Conservation (phyloP, 2,329 filamentous ascomycete species). For the Colletotrichum cuscutae region DNA sequence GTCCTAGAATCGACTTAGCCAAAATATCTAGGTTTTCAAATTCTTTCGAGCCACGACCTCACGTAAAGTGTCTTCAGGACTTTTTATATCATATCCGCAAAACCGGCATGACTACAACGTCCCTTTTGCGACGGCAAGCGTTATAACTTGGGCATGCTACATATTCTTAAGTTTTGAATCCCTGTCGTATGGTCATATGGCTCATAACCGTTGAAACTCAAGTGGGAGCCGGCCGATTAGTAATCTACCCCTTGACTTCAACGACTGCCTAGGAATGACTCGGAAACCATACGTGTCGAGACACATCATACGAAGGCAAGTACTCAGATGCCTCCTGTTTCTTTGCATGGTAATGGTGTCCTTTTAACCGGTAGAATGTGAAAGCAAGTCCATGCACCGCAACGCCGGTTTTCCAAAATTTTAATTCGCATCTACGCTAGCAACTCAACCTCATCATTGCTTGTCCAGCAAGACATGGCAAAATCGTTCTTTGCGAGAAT, state of each 20-base stretch:
- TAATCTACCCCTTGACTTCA: neutral
- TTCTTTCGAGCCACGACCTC: neutral
- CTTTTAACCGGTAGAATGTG: no score
- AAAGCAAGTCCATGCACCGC: no score
- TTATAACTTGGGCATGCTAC: neutral
- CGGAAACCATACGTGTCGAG: neutral
- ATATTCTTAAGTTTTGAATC: neutral
- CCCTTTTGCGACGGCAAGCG: neutral
- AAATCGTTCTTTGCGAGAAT: neutral
- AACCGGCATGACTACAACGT: neutral
- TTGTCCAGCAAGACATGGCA: neutral
- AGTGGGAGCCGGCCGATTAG: neutral
- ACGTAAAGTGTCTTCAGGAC: neutral
- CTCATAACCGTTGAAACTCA: neutral
- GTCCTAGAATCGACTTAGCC: no score
- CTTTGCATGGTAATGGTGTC: no score
- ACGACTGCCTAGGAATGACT: neutral
- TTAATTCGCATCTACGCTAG: neutral
- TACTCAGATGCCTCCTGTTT: neutral
- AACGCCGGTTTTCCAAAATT: neutral
- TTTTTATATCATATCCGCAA: neutral
- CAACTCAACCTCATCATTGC: neutral
- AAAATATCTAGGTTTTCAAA: no score
- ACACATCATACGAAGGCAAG: neutral
- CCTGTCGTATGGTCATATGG: neutral